Conservation (phyloP, 2,329 filamentous ascomycete species). For the Fusarium ambrosium region DNA sequence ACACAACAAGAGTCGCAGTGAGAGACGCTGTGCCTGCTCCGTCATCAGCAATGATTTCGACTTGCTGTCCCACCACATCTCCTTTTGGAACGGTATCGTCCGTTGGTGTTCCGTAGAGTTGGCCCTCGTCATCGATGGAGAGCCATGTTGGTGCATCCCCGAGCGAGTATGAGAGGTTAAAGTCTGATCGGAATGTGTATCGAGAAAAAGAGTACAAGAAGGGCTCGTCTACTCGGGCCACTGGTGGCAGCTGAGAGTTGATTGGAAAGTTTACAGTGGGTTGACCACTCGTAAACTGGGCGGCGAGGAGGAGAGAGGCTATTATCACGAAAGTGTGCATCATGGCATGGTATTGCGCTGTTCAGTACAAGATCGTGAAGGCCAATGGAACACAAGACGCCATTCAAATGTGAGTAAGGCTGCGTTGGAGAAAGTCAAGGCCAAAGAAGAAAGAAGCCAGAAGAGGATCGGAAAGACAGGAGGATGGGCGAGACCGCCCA, state of each 20-base stretch:
- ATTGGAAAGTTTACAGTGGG: slow-evolving; percentile 75
- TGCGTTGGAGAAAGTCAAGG: slow-evolving; percentile 18
- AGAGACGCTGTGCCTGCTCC: slow-evolving; percentile 72
- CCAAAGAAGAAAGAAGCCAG: slow-evolving; percentile 30
- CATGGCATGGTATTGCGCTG: slow-evolving; percentile 39
- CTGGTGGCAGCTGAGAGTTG: slow-evolving; percentile 86
- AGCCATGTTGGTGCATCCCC: slow-evolving; percentile 79
- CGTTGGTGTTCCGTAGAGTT: slow-evolving; percentile 78
- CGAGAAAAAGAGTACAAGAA: slow-evolving; percentile 80
- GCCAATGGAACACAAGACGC: slow-evolving; percentile 26
- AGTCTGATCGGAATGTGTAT: slow-evolving; percentile 79
- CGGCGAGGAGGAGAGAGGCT: slow-evolving; percentile 47
- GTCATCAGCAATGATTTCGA: slow-evolving; percentile 80
- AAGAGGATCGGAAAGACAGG: slow-evolving; percentile 27
- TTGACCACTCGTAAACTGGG: slow-evolving; percentile 50
- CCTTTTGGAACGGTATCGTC: slow-evolving; percentile 61
- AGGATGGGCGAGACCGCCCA: slow-evolving; percentile 24
- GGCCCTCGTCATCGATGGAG: slow-evolving; percentile 75
- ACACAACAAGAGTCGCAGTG: slow-evolving; percentile 79
- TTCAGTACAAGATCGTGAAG: slow-evolving; percentile 40
- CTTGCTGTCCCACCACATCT: slow-evolving; percentile 69
- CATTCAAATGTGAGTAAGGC: slow-evolving; percentile 32
- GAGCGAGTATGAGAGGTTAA: slow-evolving; percentile 76
- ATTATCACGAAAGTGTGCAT: slow-evolving; percentile 50
- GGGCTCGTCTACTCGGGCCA: slow-evolving; percentile 75